Conservation (phyloP, 805 yeast genomes). For the Lipomyces oligophaga region DNA sequence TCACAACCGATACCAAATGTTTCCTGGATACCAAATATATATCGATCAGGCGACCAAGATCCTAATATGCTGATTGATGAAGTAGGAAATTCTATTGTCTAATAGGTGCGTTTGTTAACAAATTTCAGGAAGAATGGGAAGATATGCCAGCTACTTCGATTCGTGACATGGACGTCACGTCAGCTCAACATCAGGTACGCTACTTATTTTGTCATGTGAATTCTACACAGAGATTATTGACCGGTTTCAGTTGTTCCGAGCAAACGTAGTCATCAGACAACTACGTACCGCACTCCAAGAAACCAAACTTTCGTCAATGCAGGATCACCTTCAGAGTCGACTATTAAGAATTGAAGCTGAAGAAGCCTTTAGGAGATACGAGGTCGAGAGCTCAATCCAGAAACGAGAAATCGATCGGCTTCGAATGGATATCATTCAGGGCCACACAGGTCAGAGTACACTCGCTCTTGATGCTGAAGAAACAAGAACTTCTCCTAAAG, state of each 20-base stretch:
- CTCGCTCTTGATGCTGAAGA: not conserved
- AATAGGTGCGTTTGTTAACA: too few species aligned
- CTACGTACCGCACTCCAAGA: conserved; percentile 11
- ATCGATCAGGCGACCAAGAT: too few species aligned
- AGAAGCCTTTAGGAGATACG: conserved; percentile 46
- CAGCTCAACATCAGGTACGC: conserved; percentile 19
- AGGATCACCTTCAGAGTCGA: conserved; percentile 39
- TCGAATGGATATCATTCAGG: conserved; percentile 35
- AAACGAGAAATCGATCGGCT: conserved; percentile 48
- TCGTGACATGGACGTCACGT: conserved; percentile 11
- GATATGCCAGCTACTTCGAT: conserved; percentile 16
- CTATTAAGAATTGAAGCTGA: conserved; percentile 44
- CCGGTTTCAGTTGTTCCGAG: conserved; percentile 11
- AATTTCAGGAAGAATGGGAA: conserved; percentile 22
- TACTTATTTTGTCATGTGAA: not conserved
- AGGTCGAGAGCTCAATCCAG: conserved; percentile 46
- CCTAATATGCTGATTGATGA: too few species aligned
- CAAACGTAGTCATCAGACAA: conserved; percentile 14
- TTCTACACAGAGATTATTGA: not conserved
- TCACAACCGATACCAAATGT: too few species aligned
- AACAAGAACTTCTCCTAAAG: too few species aligned
- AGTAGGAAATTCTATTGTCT: too few species aligned
- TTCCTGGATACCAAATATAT: too few species aligned
- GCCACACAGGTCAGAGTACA: not conserved
- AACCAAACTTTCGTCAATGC: conserved; percentile 13